phyloP scores from a whole-genome alignment of 345 rosid genomes.

The Aquilaria yunnanensis region DNA sequence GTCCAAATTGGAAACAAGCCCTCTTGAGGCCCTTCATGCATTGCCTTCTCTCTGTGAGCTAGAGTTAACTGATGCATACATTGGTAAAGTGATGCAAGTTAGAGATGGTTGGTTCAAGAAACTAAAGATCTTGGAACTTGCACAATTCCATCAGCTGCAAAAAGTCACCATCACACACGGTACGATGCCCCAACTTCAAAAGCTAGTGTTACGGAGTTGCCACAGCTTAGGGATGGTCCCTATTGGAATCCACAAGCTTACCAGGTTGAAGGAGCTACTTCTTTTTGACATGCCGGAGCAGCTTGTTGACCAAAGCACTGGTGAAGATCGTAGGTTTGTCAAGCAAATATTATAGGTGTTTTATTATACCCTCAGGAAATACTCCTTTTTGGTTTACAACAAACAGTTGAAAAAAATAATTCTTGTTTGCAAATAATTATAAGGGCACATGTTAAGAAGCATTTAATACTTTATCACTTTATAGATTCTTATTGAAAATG shows the following conservation, averaged over 20 bases:
- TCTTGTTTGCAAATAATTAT: too few relatives aligned
- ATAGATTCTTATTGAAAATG: constrained; percentile 21
- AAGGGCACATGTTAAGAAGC: too few relatives aligned
- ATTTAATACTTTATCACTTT: constrained; percentile 6
- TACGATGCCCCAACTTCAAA: constrained; percentile 24
- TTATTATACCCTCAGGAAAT: too few relatives aligned
- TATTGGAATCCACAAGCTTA: constrained; percentile 23
- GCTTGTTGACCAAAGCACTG: background rate
- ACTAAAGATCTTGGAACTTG: constrained; percentile 23
- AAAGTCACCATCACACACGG: constrained; percentile 14
- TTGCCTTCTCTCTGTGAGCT: constrained; percentile 25
- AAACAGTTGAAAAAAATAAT: too few relatives aligned
- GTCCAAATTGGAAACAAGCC: constrained; percentile 6
- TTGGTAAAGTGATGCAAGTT: constrained; percentile 17
- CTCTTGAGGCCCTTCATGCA: constrained; percentile 11
- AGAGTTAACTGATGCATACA: constrained; percentile 23
- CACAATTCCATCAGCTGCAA: constrained; percentile 20
- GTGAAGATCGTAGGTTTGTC: too few relatives aligned
- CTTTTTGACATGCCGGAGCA: constrained; percentile 27
- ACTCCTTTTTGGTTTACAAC: too few relatives aligned
- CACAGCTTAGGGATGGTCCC: constrained; percentile 22
- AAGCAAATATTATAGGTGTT: too few relatives aligned
- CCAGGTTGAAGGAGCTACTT: constrained; percentile 17
- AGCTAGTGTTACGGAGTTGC: constrained; percentile 21
- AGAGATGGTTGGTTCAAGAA: constrained; percentile 24